Base-by-base conservation (phyloP, 768 basidiomycete genomes). In the Amanita phalloides region DNA sequence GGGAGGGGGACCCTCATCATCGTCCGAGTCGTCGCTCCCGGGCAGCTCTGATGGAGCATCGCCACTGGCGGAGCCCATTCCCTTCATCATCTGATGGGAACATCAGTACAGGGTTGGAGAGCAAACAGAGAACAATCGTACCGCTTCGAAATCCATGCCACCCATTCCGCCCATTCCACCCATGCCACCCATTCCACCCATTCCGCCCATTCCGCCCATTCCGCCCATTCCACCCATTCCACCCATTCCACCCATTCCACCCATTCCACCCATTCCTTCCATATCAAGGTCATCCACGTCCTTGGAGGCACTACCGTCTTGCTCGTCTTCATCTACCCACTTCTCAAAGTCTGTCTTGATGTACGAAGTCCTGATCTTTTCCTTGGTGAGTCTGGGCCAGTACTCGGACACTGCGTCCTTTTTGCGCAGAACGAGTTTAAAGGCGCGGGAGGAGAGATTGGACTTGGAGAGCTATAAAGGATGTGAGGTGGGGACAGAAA, bases 251-350 rank as follows among this genome's bases (percentile, higher is more conserved):
- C 70, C 72, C 75, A 81, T 78, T 0, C 78, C 79, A 4, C 69
- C 73, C 75, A 81, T 78, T 0, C 78, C 79, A 2, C 69, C 86
- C 70, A 75, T 70, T 0, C 73, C 74, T 42, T 70, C 73, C 75
- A 81, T 78, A 3, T 69, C 72, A 51, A 72, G 68, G 13, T 69
- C 70, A 2, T 82, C 75, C 2, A 67, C 64, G n/a, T 70, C 53
- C 7, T 56, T 62, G 1, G 66, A 10, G 8, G 3, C 58, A 21
- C 68, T 76, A 47, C 74, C 86, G 37, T 89, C 86, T 69, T 97
- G 95, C 65, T 98, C 94, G 63, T 97, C 95, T 71, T 97, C 94
- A 62, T 97, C 94, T 38, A 87, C 86, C 93, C 93, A 97, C 71
- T 89, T 95, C 57, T 74, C 74, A 66, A 97, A 97, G 67, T 97